Evolutionary conservation across 306 rosid genomes (phyloP), one percentile per base, ranked within the genome.

Genomic region (Pterocarpus macrocarpus): DNA sequence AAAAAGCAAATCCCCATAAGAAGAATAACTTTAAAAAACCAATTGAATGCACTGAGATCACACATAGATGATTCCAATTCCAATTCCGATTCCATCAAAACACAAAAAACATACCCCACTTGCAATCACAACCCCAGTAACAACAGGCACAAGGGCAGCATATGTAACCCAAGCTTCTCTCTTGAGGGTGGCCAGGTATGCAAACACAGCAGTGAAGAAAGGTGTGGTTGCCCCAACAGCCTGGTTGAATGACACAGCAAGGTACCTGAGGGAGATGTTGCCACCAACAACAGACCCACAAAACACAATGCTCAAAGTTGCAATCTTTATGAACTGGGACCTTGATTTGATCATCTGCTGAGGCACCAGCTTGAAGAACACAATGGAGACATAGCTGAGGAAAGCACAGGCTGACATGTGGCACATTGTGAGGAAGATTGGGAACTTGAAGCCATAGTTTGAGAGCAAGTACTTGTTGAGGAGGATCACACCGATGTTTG

Each of bases 201-300:
- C 97, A 77, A 95, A 93, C 2, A 95, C 77, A 16, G 99, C 99
- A 0, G 99, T 95, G 91, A 95, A 95, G 28, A 93, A 95, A 1
- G 99, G 99, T 10, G 98, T 95, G 61, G 99, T 95, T 1, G 99
- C 99, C 38, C 99, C 99, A 32, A 95, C 98, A 1, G 98, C 99
- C 75, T 95, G 99, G 72, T 95, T 93, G 69, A 95, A 95, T 1
- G 99, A 95, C 35, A 95, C 97, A 0, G 99, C 99, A 2, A 95
- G 92, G 83, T 95, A 95, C 35, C 94, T 86, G 45, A 95, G 96
- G 7, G 99, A 95, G 41, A 95, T 75, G 85, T 95, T 95, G 58
- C 98, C 99, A 16, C 98, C 98, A 38, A 95, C 99, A 5, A 95
- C 99, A 4, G 99, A 93, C 62, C 61, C 99, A 83, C 99, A 93